A percentile compares a stretch with the other conserved stretches of the same genome.
Conservation (phyloP, 2,329 filamentous ascomycete species). For the Dothideomycetidae sp. region DNA sequence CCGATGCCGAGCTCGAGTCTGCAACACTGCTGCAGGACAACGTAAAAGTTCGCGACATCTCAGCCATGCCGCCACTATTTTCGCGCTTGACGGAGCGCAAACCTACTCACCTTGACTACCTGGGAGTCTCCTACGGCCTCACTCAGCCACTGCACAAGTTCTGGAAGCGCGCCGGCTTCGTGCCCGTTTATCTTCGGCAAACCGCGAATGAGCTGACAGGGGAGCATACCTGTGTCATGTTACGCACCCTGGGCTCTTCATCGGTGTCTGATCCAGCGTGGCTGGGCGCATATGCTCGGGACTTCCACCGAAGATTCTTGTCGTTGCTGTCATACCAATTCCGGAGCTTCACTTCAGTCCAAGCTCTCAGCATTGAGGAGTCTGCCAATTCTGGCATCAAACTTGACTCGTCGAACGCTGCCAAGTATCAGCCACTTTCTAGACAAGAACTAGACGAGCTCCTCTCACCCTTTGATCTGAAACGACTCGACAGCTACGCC, state of each 20-base stretch:
- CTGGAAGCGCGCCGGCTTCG: slow-evolving; percentile 81
- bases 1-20: slow-evolving; percentile 65
- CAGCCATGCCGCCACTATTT: slow-evolving; percentile 85
- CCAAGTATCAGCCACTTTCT: slow-evolving; percentile 42
- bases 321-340: slow-evolving; percentile 87
- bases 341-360: slow-evolving; percentile 60
- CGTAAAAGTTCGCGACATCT: slow-evolving; percentile 78
- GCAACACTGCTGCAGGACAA: slow-evolving; percentile 70
- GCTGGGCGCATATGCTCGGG: slow-evolving; percentile 79
- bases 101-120: slow-evolving; percentile 70
- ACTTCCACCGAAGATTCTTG: slow-evolving; percentile 91
- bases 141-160: slow-evolving; percentile 83
- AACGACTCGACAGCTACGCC: slow-evolving; percentile 86
- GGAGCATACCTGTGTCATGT: slow-evolving; percentile 96
- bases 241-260: slow-evolving; percentile 54
- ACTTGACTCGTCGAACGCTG: slow-evolving; percentile 36
- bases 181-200: slow-evolving; percentile 84
- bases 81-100: slow-evolving; percentile 72
- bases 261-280: slow-evolving; percentile 57
- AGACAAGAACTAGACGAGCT: slow-evolving; percentile 63
- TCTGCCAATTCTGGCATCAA: slow-evolving; percentile 61
- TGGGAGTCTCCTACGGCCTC: slow-evolving; percentile 90
- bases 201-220: slow-evolving; percentile 93
- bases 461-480: slow-evolving; percentile 85
- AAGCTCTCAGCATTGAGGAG: slow-evolving; percentile 78